Conservation (phyloP, 73 alveolate genomes). For the Paramecium octaurelia region DNA sequence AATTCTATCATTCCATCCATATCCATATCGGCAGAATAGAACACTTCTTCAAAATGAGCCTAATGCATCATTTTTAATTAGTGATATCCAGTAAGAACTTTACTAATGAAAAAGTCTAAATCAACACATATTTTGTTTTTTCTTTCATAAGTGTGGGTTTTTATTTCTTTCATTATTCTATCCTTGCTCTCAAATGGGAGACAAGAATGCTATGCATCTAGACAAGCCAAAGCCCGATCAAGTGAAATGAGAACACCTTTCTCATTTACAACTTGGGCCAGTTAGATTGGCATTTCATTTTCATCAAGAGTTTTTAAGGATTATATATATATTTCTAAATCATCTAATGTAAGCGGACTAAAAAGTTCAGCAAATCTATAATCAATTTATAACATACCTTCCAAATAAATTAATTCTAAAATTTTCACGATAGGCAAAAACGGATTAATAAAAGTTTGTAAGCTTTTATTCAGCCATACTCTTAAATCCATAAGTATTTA, state of each 20-base stretch:
- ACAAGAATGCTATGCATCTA: slow-evolving; percentile 6
- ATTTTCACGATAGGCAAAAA: not conserved
- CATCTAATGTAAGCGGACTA: slow-evolving; percentile 14
- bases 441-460: slow-evolving; percentile 9
- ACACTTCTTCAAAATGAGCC: slow-evolving; percentile 44
- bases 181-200: not conserved
- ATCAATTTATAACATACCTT: not conserved
- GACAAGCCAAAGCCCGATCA: not conserved
- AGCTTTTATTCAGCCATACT: slow-evolving; percentile 21
- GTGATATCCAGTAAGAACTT: not conserved
- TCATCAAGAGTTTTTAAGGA: not conserved
- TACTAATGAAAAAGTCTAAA: slow-evolving; percentile 11
- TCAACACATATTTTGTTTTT: not conserved
- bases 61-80: not conserved
- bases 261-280: not conserved
- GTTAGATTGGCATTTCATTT: not conserved
- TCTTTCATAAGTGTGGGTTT: not conserved
- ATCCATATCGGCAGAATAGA: slow-evolving; percentile 50
- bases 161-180: not conserved
- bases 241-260: slow-evolving; percentile 3
- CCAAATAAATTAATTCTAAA: slow-evolving; percentile 33
- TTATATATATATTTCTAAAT: not conserved
- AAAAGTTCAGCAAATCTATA: not conserved
- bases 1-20: slow-evolving; percentile 49
- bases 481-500: slow-evolving; percentile 40